These are phyloP conservation scores for Plectosphaerella sp. DNA, from an alignment of 2,329 filamentous ascomycete genomes.

Conservation along the genomic window DNA sequence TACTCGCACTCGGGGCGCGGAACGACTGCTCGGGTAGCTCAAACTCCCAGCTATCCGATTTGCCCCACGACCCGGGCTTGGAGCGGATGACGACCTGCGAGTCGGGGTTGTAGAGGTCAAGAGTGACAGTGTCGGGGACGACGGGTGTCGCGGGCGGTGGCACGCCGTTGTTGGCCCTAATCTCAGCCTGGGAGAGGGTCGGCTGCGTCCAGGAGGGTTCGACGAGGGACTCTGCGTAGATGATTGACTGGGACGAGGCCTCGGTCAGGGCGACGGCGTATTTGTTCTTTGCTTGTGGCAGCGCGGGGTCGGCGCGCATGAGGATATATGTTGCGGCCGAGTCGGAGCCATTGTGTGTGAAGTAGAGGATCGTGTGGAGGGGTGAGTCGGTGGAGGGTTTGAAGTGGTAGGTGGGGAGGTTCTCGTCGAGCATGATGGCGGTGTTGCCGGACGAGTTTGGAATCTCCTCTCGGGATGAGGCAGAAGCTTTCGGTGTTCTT, in stretches of 20 bases:
- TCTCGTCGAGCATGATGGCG: constrained; percentile 78
- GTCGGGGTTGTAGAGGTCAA: constrained; percentile 93
- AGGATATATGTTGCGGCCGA: constrained; percentile 77
- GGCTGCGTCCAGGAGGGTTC: constrained; percentile 84
- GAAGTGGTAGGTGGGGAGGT: constrained; percentile 70
- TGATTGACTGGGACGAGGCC: constrained; percentile 70
- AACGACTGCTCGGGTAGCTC: constrained; percentile 87
- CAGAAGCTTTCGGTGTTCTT: too few relatives aligned
- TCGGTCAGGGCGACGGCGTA: constrained; percentile 87
- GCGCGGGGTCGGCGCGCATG: constrained; percentile 67
- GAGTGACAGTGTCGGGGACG: constrained; percentile 72
- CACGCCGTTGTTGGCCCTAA: constrained; percentile 63
- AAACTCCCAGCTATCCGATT: constrained; percentile 82
- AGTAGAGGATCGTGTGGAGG: constrained; percentile 53
- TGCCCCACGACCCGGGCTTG: constrained; percentile 74
- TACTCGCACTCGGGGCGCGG: constrained; percentile 70
- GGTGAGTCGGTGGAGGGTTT: constrained; percentile 48
- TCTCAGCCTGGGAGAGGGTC: constrained; percentile 73
- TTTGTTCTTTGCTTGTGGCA: constrained; percentile 68
- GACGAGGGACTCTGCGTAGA: constrained; percentile 84
- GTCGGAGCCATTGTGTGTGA: constrained; percentile 72
- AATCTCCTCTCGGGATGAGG: neutral
- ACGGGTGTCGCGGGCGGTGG: constrained; percentile 61
- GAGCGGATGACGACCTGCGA: constrained; percentile 70
- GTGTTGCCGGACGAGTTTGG: neutral